Evolutionary conservation across 305 asterid genomes (phyloP).

Genomic region (Fraxinus velutina): DNA sequence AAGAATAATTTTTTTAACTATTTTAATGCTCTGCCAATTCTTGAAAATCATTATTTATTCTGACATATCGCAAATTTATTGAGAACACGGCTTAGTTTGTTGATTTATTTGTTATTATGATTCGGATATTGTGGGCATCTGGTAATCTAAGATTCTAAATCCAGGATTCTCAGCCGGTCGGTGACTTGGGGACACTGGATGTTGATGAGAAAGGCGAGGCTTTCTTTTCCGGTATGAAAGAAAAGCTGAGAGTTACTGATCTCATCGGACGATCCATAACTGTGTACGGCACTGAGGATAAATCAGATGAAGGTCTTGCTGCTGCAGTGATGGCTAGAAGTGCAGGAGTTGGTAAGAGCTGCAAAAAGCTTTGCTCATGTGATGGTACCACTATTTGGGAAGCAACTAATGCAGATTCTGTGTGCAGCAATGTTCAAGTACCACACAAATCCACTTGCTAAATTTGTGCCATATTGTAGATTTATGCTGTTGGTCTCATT

Average conservation of each 20-base stretch:
- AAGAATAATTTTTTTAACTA: too few relatives aligned
- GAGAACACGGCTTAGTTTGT: not conserved
- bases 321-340: conserved; percentile 95
- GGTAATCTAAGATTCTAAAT: not conserved
- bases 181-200: conserved; percentile 88
- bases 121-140: not conserved
- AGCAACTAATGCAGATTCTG: conserved; percentile 57
- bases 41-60: not conserved
- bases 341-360: conserved; percentile 92
- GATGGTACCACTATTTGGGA: conserved; percentile 99
- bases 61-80: not conserved
- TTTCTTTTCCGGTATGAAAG: conserved; percentile 56
- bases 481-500: not conserved
- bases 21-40: not conserved
- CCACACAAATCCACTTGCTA: not conserved
- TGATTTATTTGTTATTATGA: not conserved
- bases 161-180: conserved; percentile 49
- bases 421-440: conserved; percentile 34
- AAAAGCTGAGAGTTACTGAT: conserved; percentile 59
- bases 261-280: conserved; percentile 77
- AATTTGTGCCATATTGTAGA: not conserved
- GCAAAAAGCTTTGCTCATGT: conserved; percentile 83
- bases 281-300: conserved; percentile 62
- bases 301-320: conserved; percentile 59
- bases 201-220: conserved; percentile 67